These are phyloP conservation scores for Ogataea dorogensis DNA, from an alignment of 805 yeast species.

Conservation along the genomic window DNA sequence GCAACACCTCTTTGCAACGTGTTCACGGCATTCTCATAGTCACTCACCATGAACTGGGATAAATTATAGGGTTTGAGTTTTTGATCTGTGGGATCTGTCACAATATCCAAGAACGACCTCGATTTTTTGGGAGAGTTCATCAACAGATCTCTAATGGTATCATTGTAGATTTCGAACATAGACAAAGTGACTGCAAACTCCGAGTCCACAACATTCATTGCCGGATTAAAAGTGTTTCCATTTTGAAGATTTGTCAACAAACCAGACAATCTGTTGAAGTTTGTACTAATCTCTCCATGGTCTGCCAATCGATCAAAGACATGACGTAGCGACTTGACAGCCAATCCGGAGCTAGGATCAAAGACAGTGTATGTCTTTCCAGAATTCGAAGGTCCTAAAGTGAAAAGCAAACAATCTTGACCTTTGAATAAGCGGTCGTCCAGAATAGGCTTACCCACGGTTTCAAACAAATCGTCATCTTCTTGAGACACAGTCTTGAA, in stretches of 20 bases:
- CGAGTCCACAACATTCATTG: slow-evolving; percentile 9
- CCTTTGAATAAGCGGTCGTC: slow-evolving; percentile 29
- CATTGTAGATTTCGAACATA: slow-evolving; percentile 53
- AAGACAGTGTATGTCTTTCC: slow-evolving; percentile 45
- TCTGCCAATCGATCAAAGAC: slow-evolving; percentile 23
- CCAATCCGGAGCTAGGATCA: slow-evolving; percentile 19
- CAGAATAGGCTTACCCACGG: slow-evolving; percentile 35
- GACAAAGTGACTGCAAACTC: slow-evolving; percentile 44
- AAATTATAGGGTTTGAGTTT: slow-evolving; percentile 44
- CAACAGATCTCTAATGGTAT: slow-evolving; percentile 41
- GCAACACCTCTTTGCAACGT: slow-evolving; percentile 40
- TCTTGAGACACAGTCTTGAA: slow-evolving; percentile 33
- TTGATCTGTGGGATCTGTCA: slow-evolving; percentile 42
- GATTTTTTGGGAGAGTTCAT: slow-evolving; percentile 22
- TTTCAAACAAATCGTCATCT: slow-evolving; percentile 35
- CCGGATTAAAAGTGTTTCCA: neutral
- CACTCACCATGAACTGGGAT: slow-evolving; percentile 40
- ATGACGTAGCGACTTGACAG: slow-evolving; percentile 20
- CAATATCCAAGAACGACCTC: slow-evolving; percentile 38
- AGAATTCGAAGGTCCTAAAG: slow-evolving; percentile 54
- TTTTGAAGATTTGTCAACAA: slow-evolving; percentile 18
- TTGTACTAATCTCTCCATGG: slow-evolving; percentile 10
- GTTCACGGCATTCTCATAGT: slow-evolving; percentile 36
- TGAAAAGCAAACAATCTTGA: slow-evolving; percentile 44
- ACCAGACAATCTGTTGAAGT: slow-evolving; percentile 7